Conservation (phyloP, 1,284 basidiomycete genomes). For the Malassezia caprae region DNA sequence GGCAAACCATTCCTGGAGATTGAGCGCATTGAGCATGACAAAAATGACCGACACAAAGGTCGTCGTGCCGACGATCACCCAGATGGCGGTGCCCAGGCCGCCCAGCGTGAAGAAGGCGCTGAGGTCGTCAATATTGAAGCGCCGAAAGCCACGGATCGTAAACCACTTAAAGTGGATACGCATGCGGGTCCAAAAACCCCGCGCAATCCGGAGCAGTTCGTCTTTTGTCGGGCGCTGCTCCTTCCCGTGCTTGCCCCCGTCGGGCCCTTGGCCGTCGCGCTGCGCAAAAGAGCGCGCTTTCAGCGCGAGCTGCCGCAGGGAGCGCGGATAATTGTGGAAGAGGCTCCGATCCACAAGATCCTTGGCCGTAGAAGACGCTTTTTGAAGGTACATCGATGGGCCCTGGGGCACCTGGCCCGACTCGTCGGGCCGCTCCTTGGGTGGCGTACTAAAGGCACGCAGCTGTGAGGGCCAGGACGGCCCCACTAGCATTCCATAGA, state of each 20-base stretch:
- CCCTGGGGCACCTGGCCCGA: not conserved
- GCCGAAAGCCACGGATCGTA: constrained; percentile 85
- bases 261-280: constrained; percentile 12
- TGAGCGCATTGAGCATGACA: constrained; percentile 74
- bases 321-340: constrained; percentile 40
- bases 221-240: constrained; percentile 28
- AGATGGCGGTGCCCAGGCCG: constrained; percentile 71
- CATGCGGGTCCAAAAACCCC: constrained; percentile 76
- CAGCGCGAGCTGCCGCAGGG: constrained; percentile 34
- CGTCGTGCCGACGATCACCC: constrained; percentile 92
- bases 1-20: constrained; percentile 85
- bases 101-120: constrained; percentile 86
- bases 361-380: not conserved
- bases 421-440: not conserved
- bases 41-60: constrained; percentile 92
- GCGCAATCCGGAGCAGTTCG: constrained; percentile 75
- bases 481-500: not conserved
- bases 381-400: not conserved
- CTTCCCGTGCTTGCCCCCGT: constrained; percentile 8
- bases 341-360: constrained; percentile 9
- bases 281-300: constrained; percentile 23
- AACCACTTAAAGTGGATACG: constrained; percentile 96
- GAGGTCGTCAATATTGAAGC: constrained; percentile 92
- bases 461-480: not conserved
- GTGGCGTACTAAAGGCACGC: not conserved